These are phyloP conservation scores for Mortierella sp. DNA, from an alignment of 371 early-diverging fungal genomes.

Conservation along the genomic window DNA sequence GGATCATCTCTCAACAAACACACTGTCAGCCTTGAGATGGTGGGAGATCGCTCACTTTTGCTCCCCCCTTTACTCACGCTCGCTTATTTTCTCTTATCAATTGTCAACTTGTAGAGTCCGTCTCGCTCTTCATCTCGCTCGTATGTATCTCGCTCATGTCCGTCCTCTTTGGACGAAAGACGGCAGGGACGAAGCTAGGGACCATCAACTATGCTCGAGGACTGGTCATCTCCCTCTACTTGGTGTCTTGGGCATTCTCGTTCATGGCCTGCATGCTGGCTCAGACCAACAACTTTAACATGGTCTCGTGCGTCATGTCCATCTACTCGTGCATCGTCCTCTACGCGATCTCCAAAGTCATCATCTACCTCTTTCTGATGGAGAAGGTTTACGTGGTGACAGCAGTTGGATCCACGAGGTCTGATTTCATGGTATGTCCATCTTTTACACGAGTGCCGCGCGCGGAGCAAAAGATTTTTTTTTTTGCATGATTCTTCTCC, in stretches of 20 bases:
- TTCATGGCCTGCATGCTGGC: slow-evolving; percentile 61
- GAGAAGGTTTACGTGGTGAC: slow-evolving; percentile 64
- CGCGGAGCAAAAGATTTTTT: background rate
- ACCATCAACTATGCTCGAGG: slow-evolving; percentile 63
- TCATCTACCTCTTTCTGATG: slow-evolving; percentile 64
- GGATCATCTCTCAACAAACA: too few species aligned
- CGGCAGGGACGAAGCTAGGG: slow-evolving; percentile 55
- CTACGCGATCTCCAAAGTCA: slow-evolving; percentile 59
- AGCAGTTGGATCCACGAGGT: slow-evolving; percentile 31
- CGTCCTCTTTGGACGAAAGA: slow-evolving; percentile 66
- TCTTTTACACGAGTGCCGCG: too few species aligned
- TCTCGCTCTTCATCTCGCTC: slow-evolving; percentile 50
- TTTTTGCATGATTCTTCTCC: background rate
- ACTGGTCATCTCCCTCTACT: slow-evolving; percentile 58
- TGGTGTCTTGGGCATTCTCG: slow-evolving; percentile 62
- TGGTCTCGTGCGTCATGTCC: slow-evolving; percentile 59
- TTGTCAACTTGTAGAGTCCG: slow-evolving; percentile 19
- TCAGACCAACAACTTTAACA: slow-evolving; percentile 68
- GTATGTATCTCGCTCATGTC: slow-evolving; percentile 64
- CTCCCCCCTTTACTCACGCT: background rate
- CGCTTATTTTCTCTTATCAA: background rate
- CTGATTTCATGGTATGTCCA: slow-evolving; percentile 31
- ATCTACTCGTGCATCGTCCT: slow-evolving; percentile 56
- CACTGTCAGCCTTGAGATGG: too few species aligned
- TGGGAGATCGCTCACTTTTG: too few species aligned